Evolutionary conservation across 192 early-diverging fungal species (phyloP), one percentile per base, ranked within the genome.

Genomic region (Coemansia sp.): DNA sequence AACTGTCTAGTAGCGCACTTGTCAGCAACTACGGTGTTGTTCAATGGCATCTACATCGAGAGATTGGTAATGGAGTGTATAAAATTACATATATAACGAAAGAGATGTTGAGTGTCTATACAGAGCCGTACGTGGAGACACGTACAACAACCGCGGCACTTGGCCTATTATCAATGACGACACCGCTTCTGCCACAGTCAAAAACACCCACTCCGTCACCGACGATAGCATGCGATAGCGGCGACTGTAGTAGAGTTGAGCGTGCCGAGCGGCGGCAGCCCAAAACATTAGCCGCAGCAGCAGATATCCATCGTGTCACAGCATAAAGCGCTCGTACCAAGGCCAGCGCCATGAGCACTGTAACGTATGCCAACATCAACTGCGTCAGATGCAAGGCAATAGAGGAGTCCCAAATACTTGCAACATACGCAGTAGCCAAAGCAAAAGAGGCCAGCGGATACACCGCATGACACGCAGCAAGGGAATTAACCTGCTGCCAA

Each of bases 361-460:
- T 44, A 24, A 64, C 8, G 16, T 61, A 65, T 1, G 41, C 64
- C 20, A 72, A 27, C 64, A 66, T 33, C n/a, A 66, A 6, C 39
- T 34, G 64, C 8, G 70, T 38, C 70, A 72, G 41, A 18, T 43
- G 24, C 55, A 73, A 46, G 15, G 62, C 58, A 27, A 27, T 36
- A 15, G 38, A 40, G 22, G 74, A 76, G 27, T 49, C 34, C 79
- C 79, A 81, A 13, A 81, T 73, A 18, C 70, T 71, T 0, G 79
- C 68, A 20, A 81, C n/a, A 24, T 67, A 72, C 2, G 64, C 64
- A 2, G 74, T 70, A 12, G 79, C 79, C 64, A 81, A 22, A 4
- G 79, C 53, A 46, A 75, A 73, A 20, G 79, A 72, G 4, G 66
- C 71, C 18, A 76, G 27, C 13, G 73, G 74, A 15, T 70, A 76